A percentile compares a stretch with the other conserved stretches of the same genome.
phyloP scores from a whole-genome alignment of 1,139 yeast species.

The Candida glucosophila region DNA sequence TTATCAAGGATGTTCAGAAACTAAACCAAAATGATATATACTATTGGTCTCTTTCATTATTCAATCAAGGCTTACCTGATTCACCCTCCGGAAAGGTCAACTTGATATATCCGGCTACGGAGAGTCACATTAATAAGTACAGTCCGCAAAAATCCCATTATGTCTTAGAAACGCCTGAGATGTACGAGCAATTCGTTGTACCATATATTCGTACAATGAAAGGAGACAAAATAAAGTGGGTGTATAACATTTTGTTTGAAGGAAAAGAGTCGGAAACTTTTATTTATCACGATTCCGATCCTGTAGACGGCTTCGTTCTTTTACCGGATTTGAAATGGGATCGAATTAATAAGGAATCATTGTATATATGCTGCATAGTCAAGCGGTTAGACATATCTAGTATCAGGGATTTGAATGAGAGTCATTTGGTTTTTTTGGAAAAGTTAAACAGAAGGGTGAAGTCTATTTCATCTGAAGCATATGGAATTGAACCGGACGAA shows the following conservation, averaged over 20 bases:
- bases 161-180: conserved; percentile 73
- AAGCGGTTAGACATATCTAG: conserved; percentile 64
- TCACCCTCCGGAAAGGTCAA: conserved; percentile 65
- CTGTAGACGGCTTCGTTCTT: conserved; percentile 47
- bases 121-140: conserved; percentile 72
- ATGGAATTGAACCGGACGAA: conserved; percentile 32
- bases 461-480: conserved; percentile 37
- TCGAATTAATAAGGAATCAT: conserved; percentile 52
- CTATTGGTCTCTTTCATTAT: conserved; percentile 61
- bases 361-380: conserved; percentile 76
- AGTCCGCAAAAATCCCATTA: conserved; percentile 48
- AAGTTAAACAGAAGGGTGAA: conserved; percentile 36
- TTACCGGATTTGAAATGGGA: conserved; percentile 95
- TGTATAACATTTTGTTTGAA: conserved; percentile 67
- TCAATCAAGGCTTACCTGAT: conserved; percentile 37
- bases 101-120: conserved; percentile 84
- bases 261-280: conserved; percentile 84
- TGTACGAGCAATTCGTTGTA: conserved; percentile 50
- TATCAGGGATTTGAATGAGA: conserved; percentile 59
- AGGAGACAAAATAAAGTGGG: conserved; percentile 84
- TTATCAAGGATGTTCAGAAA: conserved; percentile 28
- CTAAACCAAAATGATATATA: conserved; percentile 75
- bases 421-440: conserved; percentile 52
- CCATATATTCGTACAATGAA: conserved; percentile 76
- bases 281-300: conserved; percentile 52